Evolutionary conservation across 257 asterid genomes (phyloP).

Genomic region (Buddleja alternifolia): DNA sequence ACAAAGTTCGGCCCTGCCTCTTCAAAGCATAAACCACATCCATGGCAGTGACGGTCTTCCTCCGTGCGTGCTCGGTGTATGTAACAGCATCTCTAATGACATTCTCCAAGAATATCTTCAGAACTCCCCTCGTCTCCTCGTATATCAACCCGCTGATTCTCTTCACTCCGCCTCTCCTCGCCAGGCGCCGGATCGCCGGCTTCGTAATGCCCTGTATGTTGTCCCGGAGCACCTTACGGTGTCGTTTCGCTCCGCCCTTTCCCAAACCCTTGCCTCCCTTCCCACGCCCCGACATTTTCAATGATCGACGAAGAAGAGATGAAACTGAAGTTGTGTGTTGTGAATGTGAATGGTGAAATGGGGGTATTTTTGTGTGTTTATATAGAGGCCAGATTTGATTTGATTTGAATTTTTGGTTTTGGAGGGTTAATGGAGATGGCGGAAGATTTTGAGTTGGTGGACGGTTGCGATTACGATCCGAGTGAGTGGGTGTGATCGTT

Average conservation of each 20-base stretch:
- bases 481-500: neutral
- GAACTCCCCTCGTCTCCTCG: too few species aligned
- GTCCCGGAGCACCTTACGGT: conserved; percentile 53
- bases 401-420: neutral
- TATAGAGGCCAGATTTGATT: conserved; percentile 19
- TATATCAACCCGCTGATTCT: too few species aligned
- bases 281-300: too few species aligned
- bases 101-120: too few species aligned
- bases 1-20: conserved; percentile 52
- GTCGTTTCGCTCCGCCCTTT: too few species aligned
- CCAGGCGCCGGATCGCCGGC: conserved; percentile 55
- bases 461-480: conserved; percentile 27
- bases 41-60: conserved; percentile 57
- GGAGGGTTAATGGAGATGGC: conserved; percentile 9
- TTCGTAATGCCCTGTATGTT: conserved; percentile 54
- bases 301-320: too few species aligned
- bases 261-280: too few species aligned
- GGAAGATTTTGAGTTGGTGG: neutral
- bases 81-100: too few species aligned
- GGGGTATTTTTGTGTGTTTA: neutral
- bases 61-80: conserved; percentile 49
- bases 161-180: conserved; percentile 60
- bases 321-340: too few species aligned
- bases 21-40: conserved; percentile 52
- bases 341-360: conserved; percentile 12